Evolutionary conservation across 1,139 yeast species (phyloP), one percentile per base, ranked within the genome.

Genomic region (Kodamaea derodonti): DNA sequence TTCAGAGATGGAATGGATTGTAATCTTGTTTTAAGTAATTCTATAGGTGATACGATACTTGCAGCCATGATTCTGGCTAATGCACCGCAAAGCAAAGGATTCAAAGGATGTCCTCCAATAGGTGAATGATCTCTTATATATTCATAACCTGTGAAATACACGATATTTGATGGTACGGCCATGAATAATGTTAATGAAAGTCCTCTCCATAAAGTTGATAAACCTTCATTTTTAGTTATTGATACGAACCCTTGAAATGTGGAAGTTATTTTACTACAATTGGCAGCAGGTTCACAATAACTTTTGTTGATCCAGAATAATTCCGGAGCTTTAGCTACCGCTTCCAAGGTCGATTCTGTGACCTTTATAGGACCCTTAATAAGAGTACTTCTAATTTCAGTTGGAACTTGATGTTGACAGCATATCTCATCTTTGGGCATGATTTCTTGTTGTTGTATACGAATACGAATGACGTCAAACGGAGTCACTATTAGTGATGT

Each of bases 141-240:
- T 49, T 92, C 99, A 54, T 92, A 92, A 0, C 97, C 96, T 3
- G 95, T 84, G 60, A 88, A 92, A 54, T 92, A 94, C 6, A 92
- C 92, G 38, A 92, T 85, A 50, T 90, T 92, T 1, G 97, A 77
- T 0, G 99, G 99, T 0, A 90, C 67, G 0, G 97, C 87, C 95
- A 92, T 94, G 15, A 87, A 45, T 20, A 92, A 61, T 0, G 95
- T 87, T 20, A 92, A 59, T 0, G 94, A 76, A 24, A 94, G 71
- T 0, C 98, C 98, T 33, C 98, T 65, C 95, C 97, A 92, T 14
- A 94, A 65, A 0, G 96, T 82, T 1, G 70, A 39, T 0, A 78
- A 24, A 0, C 98, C 98, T 58, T 92, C 98, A 29, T 74, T 67
- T 22, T 69, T 63, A 2, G 80, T 69, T 20, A 90, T 87, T 35